A percentile compares a stretch with the other conserved stretches of the same genome.
These are phyloP conservation scores for Mycena venus DNA, from an alignment of 768 basidiomycete species.

Conservation along the genomic window DNA sequence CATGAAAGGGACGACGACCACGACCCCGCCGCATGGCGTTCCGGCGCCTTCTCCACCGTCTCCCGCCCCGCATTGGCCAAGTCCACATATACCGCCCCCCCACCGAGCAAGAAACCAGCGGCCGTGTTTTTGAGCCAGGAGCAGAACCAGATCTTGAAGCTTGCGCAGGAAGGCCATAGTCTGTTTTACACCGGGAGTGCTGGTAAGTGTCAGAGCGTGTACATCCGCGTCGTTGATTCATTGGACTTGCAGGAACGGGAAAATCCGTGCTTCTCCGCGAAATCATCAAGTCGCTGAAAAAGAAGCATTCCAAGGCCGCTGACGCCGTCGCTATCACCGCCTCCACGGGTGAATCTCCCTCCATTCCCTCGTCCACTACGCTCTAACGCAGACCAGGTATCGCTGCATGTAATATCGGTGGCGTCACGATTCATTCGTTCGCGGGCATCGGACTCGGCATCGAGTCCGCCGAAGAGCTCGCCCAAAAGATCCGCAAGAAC, in stretches of 20 bases:
- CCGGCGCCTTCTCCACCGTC: constrained; percentile 32
- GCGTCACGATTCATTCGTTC: constrained; percentile 95
- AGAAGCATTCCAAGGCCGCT: constrained; percentile 60
- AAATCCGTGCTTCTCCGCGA: constrained; percentile 96
- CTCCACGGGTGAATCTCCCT: constrained; percentile 76
- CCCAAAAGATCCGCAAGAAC: constrained; percentile 80
- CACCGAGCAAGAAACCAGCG: constrained; percentile 49
- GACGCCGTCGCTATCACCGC: constrained; percentile 95
- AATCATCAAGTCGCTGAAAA: constrained; percentile 83
- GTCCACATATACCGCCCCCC: constrained; percentile 24
- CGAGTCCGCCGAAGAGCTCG: constrained; percentile 72
- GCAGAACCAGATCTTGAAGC: constrained; percentile 84
- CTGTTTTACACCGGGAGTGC: constrained; percentile 98
- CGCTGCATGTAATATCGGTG: constrained; percentile 98
- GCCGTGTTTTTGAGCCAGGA: constrained; percentile 83
- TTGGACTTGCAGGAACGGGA: constrained; percentile 79
- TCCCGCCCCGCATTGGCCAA: constrained; percentile 25
- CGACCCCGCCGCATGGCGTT: constrained; percentile 26
- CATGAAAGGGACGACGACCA: constrained; percentile 41
- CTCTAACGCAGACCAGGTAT: constrained; percentile 66
- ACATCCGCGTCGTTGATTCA: neutral
- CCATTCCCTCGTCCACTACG: neutral
- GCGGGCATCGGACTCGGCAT: constrained; percentile 92
- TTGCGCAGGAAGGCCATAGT: constrained; percentile 81
- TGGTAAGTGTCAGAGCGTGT: constrained; percentile 66